Evolutionary conservation across 306 rosid species (phyloP), one percentile per base, ranked within the genome.

Genomic region (Cicer judaicum): DNA sequence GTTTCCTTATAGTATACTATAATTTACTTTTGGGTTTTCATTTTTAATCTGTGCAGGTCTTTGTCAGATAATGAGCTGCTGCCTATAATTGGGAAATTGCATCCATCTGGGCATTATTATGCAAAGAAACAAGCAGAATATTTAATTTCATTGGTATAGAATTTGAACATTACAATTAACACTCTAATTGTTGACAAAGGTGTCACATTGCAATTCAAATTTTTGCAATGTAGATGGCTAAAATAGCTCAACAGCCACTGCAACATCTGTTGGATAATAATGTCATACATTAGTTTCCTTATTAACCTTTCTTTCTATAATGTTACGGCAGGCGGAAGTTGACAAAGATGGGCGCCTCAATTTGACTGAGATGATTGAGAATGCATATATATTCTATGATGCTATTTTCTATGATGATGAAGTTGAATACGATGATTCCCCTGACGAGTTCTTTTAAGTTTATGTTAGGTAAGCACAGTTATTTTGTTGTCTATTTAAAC

Each of bases 41-140:
- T 80, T 75, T 54, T 29, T 44, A 16, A 67, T 65, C 64, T 75
- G 52, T 59, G 48, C 82, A 93, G 98, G 24, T 81, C 54, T 81
- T 86, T 93, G 82, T 91, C 98, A 72, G 85, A 88, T 83, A 78
- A 9, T 65, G 93, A 93, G 66, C 79, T 91, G 43, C 79, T 93
- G 43, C 88, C 96, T 70, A 73, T 93, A 75, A 88, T 93, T 74
- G 97, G 84, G 76, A 93, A 91, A 66, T 87, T 93, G 42, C 98
- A 93, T 84, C 98, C 98, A 55, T 85, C 98, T 14, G 97, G 91
- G 82, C 93, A 68, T 73, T 91, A 93, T 81, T 89, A 91, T 72
- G 98, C 97, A 4, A 91, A 88, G 76, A 97, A 93, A 61, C 97
- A 93, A 76, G 88, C 96, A 78, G 97, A 91, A 68, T 93, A 93